Percentiles rank a stretch among this genome's conserved stretches.
These are phyloP conservation scores for Xenosphaeropsis pyriputrescens DNA, from an alignment of 2,329 filamentous ascomycete species.

Conservation along the genomic window DNA sequence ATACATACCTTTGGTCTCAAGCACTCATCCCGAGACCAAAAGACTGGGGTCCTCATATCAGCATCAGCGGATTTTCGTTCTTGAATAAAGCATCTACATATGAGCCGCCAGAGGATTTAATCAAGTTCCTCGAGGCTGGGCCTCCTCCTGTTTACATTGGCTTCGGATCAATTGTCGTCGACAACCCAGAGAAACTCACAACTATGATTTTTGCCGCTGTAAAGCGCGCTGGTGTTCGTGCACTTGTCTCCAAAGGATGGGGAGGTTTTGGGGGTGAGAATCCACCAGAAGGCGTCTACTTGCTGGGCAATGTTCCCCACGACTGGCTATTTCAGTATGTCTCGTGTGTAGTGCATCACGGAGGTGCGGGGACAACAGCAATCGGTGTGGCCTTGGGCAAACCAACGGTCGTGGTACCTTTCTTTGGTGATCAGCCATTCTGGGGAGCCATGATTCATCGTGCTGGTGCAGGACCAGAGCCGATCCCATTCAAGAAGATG, in stretches of 20 bases:
- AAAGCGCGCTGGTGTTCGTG: constrained; percentile 46
- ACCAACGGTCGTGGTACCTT: constrained; percentile 68
- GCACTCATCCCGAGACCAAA: constrained; percentile 57
- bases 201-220: constrained; percentile 55
- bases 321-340: constrained; percentile 77
- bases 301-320: constrained; percentile 70
- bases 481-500: constrained; percentile 53
- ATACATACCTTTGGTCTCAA: constrained; percentile 49
- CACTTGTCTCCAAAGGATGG: constrained; percentile 74
- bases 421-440: constrained; percentile 71
- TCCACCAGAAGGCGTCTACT: constrained; percentile 57
- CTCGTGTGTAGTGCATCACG: constrained; percentile 69
- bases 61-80: constrained; percentile 61
- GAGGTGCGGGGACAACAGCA: constrained; percentile 72
- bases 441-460: constrained; percentile 62
- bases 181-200: constrained; percentile 55
- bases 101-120: constrained; percentile 45
- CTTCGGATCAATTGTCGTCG: constrained; percentile 67
- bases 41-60: constrained; percentile 57
- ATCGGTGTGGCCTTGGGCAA: constrained; percentile 63
- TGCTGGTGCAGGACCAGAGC: constrained; percentile 54
- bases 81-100: constrained; percentile 49
- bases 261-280: constrained; percentile 62
- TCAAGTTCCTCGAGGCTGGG: constrained; percentile 48
- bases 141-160: constrained; percentile 65